Evolutionary conservation across 495 filamentous ascomycete species (phyloP).

Genomic region (Trichoderma orchidacearum): DNA sequence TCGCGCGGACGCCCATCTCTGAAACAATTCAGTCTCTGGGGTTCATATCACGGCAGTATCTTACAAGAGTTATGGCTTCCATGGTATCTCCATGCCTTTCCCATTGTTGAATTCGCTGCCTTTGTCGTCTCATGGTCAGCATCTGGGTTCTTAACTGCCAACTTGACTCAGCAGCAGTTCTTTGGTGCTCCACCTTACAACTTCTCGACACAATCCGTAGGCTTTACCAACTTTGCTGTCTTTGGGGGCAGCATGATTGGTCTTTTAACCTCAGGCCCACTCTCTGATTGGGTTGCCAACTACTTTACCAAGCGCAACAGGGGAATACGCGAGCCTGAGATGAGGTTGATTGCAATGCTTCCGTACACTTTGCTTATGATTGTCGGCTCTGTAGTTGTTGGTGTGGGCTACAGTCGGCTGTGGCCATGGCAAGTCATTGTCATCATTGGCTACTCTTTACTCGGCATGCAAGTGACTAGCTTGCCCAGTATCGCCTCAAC

Average conservation of each 20-base stretch:
- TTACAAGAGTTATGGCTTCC: constrained; percentile 33
- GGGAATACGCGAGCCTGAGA: constrained; percentile 50
- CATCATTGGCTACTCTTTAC: constrained; percentile 36
- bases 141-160: constrained; percentile 43
- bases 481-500: constrained; percentile 39
- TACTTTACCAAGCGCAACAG: constrained; percentile 35
- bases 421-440: constrained; percentile 44
- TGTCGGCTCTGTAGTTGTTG: constrained; percentile 45
- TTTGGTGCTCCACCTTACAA: constrained; percentile 50
- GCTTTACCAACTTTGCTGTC: constrained; percentile 33
- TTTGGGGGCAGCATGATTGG: constrained; percentile 40
- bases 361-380: constrained; percentile 47
- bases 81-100: constrained; percentile 46
- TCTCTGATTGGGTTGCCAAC: constrained; percentile 43
- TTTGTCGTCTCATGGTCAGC: constrained; percentile 52
- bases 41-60: constrained; percentile 20
- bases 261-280: constrained; percentile 38
- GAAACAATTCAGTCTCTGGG: constrained; percentile 37
- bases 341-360: constrained; percentile 44
- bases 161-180: constrained; percentile 46
- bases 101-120: constrained; percentile 48
- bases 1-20: constrained; percentile 40
- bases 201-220: constrained; percentile 24
- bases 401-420: constrained; percentile 42
- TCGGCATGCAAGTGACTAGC: constrained; percentile 40